These are phyloP conservation scores for Neoscytalidium dimidiatum DNA, from an alignment of 2,329 filamentous ascomycete genomes.

Conservation along the genomic window DNA sequence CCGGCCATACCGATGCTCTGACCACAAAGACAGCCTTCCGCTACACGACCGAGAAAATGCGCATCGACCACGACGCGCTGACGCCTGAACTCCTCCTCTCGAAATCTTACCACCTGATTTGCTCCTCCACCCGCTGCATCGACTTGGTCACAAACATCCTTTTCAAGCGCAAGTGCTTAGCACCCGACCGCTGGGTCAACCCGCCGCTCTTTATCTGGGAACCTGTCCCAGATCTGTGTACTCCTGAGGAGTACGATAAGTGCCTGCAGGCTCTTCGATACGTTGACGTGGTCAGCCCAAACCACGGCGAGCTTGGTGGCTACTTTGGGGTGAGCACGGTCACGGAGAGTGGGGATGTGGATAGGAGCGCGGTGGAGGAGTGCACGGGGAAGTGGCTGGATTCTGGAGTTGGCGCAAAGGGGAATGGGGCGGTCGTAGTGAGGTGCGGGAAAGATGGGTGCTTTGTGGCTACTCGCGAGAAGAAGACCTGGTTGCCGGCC, in stretches of 20 bases:
- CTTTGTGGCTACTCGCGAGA: constrained; percentile 46
- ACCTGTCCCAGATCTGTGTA: constrained; percentile 86
- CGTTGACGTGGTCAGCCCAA: constrained; percentile 71
- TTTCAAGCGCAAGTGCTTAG: constrained; percentile 46
- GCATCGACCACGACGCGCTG: constrained; percentile 73
- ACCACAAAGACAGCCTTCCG: constrained; percentile 63
- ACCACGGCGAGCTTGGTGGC: constrained; percentile 82
- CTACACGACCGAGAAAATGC: constrained; percentile 84
- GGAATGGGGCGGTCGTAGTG: constrained; percentile 63
- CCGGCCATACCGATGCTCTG: neutral
- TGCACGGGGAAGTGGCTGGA: constrained; percentile 41
- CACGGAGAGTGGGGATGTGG: constrained; percentile 30
- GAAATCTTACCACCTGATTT: constrained; percentile 84
- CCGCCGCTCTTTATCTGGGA: constrained; percentile 87
- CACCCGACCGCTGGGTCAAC: constrained; percentile 31
- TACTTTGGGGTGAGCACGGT: constrained; percentile 66
- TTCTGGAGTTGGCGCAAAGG: constrained; percentile 36
- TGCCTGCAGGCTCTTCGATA: constrained; percentile 55
- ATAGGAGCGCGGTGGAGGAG: constrained; percentile 41
- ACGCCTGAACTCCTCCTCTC: constrained; percentile 66
- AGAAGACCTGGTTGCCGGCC: constrained; percentile 71
- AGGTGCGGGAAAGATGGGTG: constrained; percentile 73
- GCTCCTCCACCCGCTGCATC: constrained; percentile 74
- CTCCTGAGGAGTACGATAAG: constrained; percentile 60
- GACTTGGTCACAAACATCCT: constrained; percentile 73